A percentile compares a stretch with the other conserved stretches of the same genome.
These are phyloP conservation scores for Stephanocyclus meneghinianus DNA, from an alignment of 352 stramenopile species.

Conservation along the genomic window DNA sequence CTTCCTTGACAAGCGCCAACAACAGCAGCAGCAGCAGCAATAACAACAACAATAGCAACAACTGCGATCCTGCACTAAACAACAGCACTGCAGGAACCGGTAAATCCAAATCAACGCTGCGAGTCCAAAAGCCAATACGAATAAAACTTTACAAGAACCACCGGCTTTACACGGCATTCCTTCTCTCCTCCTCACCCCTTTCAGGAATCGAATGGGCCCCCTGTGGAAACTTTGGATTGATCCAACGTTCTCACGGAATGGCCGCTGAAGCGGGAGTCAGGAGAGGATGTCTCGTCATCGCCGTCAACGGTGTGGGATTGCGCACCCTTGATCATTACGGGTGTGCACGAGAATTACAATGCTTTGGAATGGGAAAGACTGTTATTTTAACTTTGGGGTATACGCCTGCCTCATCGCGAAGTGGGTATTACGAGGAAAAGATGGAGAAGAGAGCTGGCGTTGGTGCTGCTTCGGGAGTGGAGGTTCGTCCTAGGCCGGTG, in stretches of 20 bases:
- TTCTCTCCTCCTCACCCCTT: slow-evolving; percentile 55
- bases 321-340: slow-evolving; percentile 53
- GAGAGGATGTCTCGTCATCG: slow-evolving; percentile 54
- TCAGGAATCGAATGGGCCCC: slow-evolving; percentile 68
- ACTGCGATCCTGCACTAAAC: neutral
- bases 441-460: neutral
- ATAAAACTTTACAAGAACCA: slow-evolving; percentile 43
- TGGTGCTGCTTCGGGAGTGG: slow-evolving; percentile 40
- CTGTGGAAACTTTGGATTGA: slow-evolving; percentile 80
- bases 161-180: slow-evolving; percentile 47
- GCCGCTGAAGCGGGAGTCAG: slow-evolving; percentile 48
- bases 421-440: slow-evolving; percentile 42
- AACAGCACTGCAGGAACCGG: neutral
- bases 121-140: slow-evolving; percentile 15
- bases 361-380: slow-evolving; percentile 20
- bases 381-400: slow-evolving; percentile 53
- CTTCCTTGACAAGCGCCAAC: slow-evolving; percentile 10
- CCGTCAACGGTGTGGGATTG: slow-evolving; percentile 23
- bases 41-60: neutral
- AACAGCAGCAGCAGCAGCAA: slow-evolving; percentile 9
- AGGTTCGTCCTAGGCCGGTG: slow-evolving; percentile 58
- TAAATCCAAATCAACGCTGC: slow-evolving; percentile 2
- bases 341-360: slow-evolving; percentile 24
- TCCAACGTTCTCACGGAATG: slow-evolving; percentile 48
- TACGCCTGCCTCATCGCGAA: slow-evolving; percentile 57